phyloP scores from a whole-genome alignment of 768 basidiomycete genomes.

The Termitomyces bulborhizus region DNA sequence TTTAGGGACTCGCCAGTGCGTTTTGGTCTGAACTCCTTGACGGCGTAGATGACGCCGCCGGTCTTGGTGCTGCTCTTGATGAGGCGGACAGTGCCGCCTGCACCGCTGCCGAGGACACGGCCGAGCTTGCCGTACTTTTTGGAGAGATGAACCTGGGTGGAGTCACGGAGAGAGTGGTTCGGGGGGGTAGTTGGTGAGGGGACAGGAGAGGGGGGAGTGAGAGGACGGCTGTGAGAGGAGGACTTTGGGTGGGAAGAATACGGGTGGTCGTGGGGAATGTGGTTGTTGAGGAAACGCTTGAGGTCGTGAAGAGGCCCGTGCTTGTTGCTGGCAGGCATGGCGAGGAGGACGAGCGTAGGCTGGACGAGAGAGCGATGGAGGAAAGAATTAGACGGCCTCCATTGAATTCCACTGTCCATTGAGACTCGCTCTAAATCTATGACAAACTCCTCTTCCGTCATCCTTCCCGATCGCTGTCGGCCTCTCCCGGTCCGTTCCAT shows the following conservation, averaged over 20 bases:
- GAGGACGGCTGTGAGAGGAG: neutral
- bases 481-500: neutral
- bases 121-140: conserved; percentile 99
- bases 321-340: conserved; percentile 25
- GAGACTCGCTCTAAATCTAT: conserved; percentile 1
- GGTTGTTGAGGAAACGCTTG: conserved; percentile 91
- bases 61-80: conserved; percentile 83
- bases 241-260: conserved; percentile 19
- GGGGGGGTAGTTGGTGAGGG: conserved; percentile 19
- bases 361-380: neutral
- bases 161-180: no score
- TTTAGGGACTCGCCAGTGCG: conserved; percentile 84
- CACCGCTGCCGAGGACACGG: conserved; percentile 88
- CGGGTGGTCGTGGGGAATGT: conserved; percentile 52
- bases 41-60: conserved; percentile 85
- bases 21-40: conserved; percentile 95
- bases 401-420: neutral
- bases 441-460: conserved; percentile 8
- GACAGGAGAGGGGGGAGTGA: conserved; percentile 21
- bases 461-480: conserved; percentile 2
- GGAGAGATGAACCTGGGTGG: conserved; percentile 72
- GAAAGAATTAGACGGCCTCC: neutral
- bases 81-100: conserved; percentile 96
- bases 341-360: conserved; percentile 12
- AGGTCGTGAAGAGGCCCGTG: conserved; percentile 85